These are phyloP conservation scores for Leucogyrophana mollusca DNA, from an alignment of 768 basidiomycete species.

Conservation along the genomic window DNA sequence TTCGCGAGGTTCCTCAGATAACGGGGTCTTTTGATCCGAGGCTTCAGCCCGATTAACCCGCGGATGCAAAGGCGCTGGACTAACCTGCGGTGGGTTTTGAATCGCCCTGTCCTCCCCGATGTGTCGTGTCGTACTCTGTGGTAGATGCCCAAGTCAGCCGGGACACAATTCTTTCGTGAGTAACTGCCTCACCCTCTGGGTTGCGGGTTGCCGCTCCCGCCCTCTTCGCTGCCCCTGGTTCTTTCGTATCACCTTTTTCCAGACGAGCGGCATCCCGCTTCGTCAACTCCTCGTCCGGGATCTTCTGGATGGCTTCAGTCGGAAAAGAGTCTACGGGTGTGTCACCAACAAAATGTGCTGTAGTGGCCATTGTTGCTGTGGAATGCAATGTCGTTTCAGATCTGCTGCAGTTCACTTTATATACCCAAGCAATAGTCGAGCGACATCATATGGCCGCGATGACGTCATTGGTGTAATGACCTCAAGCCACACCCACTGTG, in stretches of 20 bases:
- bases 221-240: constrained; percentile 25
- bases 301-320: constrained; percentile 14
- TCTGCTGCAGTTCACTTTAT: too few relatives aligned
- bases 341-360: constrained; percentile 25
- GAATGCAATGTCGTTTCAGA: too few relatives aligned
- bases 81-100: constrained; percentile 6
- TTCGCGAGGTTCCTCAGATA: too few relatives aligned
- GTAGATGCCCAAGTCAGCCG: not conserved
- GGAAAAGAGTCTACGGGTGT: constrained; percentile 23
- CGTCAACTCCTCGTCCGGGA: constrained; percentile 20
- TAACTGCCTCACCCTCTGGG: constrained; percentile 14
- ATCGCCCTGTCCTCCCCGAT: constrained; percentile 10
- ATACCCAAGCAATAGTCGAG: too few relatives aligned
- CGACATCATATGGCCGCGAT: too few relatives aligned
- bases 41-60: not conserved
- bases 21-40: not conserved
- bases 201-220: constrained; percentile 25
- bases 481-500: too few relatives aligned
- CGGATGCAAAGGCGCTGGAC: not conserved
- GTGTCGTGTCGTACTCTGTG: constrained; percentile 15
- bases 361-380: not conserved
- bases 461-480: too few relatives aligned
- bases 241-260: constrained; percentile 8
- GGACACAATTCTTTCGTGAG: not conserved
- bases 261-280: constrained; percentile 16